Conservation (phyloP, 257 asterid genomes). For the Solanum lycopersicoides region DNA sequence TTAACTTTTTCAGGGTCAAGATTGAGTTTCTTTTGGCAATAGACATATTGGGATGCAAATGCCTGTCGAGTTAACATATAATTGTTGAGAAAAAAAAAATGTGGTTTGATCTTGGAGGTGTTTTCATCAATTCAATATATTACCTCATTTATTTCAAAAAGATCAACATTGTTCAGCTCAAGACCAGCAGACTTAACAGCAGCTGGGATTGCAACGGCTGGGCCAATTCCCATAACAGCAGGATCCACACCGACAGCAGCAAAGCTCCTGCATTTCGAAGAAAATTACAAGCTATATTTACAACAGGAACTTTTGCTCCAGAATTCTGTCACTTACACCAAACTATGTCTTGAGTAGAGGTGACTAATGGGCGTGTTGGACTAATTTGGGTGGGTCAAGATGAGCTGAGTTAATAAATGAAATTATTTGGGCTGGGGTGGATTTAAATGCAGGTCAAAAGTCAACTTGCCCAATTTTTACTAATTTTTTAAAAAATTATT, state of each 20-base stretch:
- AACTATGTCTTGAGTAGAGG: too few relatives aligned
- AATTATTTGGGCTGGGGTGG: too few relatives aligned
- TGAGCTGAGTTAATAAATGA: too few relatives aligned
- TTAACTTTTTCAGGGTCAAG: constrained; percentile 73
- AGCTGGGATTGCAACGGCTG: constrained; percentile 90
- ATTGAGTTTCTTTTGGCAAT: constrained; percentile 66
- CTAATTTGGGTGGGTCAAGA: too few relatives aligned
- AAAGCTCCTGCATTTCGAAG: constrained; percentile 51
- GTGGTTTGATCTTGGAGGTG: background rate
- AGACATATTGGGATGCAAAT: constrained; percentile 86
- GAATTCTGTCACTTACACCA: too few relatives aligned
- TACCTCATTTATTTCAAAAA: constrained; percentile 94
- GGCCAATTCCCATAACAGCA: constrained; percentile 94
- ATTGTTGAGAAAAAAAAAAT: background rate
- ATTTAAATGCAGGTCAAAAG: too few relatives aligned
- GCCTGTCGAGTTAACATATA: constrained; percentile 39
- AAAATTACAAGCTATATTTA: background rate
- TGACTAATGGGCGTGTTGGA: too few relatives aligned
- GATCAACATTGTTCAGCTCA: constrained; percentile 41
- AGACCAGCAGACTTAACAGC: constrained; percentile 91
- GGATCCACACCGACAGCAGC: constrained; percentile 95
- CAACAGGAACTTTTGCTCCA: background rate
- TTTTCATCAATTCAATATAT: background rate
- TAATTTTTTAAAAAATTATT: too few relatives aligned
- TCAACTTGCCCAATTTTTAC: too few relatives aligned